phyloP scores from a whole-genome alignment of 768 basidiomycete genomes.

The Leccinum broughii region DNA sequence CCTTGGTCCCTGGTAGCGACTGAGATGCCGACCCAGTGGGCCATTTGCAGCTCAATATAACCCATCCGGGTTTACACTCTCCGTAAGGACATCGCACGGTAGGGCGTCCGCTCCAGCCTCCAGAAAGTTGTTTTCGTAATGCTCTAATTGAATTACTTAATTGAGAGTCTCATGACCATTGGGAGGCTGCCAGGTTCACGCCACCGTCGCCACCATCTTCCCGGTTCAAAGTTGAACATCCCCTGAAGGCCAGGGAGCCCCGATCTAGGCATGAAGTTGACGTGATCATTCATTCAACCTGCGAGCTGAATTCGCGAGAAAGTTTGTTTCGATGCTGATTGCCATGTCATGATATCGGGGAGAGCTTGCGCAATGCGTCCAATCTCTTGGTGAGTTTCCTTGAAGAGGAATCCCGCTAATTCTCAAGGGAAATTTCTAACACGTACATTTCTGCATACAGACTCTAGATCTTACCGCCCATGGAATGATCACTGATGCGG shows the following conservation, averaged over 20 bases:
- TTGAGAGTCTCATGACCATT: not conserved
- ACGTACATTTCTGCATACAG: not conserved
- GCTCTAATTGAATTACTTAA: not conserved
- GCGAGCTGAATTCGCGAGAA: not conserved
- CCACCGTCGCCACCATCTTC: not conserved
- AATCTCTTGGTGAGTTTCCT: not conserved
- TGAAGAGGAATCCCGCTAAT: not conserved
- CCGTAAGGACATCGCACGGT: not conserved
- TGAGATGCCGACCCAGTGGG: no score
- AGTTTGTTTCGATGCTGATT: not conserved
- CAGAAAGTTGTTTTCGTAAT: not conserved
- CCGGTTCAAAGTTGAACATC: constrained; percentile 17
- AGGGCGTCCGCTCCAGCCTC: not conserved
- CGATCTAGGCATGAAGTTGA: not conserved
- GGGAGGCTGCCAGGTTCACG: not conserved
- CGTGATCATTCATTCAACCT: not conserved
- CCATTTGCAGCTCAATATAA: not conserved
- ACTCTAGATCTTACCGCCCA: no score
- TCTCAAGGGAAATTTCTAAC: constrained; percentile 1
- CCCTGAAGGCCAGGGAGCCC: no score
- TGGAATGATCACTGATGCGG: no score
- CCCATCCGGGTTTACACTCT: not conserved
- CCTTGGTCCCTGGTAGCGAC: no score
- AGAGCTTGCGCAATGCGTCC: not conserved
- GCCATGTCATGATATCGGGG: constrained; percentile 3